phyloP scores from a whole-genome alignment of 2,329 filamentous ascomycete species.

The Hypoxylon rubiginosum region DNA sequence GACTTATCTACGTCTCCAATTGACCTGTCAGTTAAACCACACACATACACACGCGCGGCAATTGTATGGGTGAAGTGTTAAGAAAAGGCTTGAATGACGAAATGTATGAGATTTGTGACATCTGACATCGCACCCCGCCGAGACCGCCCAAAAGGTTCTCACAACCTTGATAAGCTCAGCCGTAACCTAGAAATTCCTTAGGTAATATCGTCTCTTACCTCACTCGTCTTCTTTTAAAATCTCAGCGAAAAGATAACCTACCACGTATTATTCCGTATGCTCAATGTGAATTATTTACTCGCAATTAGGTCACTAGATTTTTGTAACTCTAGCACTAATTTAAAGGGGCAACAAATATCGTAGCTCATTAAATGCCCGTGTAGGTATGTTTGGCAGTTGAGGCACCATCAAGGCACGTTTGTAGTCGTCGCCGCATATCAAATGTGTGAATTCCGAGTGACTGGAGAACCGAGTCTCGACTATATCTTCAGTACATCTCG shows the following conservation, averaged over 20 bases:
- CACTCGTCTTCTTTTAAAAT: too few relatives aligned
- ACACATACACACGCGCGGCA: constrained; percentile 13
- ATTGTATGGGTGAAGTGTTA: constrained; percentile 10
- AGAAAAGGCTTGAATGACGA: constrained; percentile 7
- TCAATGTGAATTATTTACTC: background rate
- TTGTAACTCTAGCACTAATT: too few relatives aligned
- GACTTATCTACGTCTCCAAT: constrained; percentile 20
- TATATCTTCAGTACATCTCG: constrained; percentile 34
- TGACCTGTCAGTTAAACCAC: constrained; percentile 32
- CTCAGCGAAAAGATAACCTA: background rate
- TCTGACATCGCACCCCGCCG: constrained; percentile 22
- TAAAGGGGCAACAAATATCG: too few relatives aligned
- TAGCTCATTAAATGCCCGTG: too few relatives aligned
- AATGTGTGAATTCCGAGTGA: background rate
- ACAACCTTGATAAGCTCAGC: constrained; percentile 5
- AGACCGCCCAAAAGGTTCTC: background rate
- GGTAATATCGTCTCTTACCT: background rate
- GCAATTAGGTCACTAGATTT: too few relatives aligned
- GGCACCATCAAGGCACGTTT: too few relatives aligned
- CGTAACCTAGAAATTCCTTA: background rate
- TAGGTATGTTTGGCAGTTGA: too few relatives aligned
- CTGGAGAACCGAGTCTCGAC: background rate
- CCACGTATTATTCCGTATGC: background rate
- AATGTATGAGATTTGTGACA: constrained; percentile 30
- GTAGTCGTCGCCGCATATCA: background rate